Conservation (phyloP, 129 eudicot species). For the Saposhnikovia divaricata region DNA sequence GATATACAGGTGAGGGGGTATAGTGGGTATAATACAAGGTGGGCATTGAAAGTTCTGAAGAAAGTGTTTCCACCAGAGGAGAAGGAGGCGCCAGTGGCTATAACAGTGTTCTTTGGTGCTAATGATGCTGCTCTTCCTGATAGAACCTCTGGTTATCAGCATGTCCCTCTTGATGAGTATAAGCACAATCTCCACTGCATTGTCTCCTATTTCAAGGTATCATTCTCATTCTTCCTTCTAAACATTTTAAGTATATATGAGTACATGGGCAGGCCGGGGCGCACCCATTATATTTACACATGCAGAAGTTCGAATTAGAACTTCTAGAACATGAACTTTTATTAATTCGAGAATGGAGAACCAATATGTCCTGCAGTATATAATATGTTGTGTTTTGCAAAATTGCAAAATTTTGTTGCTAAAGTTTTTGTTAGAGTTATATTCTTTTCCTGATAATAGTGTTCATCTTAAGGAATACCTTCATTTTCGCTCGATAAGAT, state of each 20-base stretch:
- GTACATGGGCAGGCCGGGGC: neutral
- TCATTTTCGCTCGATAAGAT: too few relatives aligned
- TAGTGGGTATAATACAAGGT: conserved; percentile 75
- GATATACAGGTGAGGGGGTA: conserved; percentile 80
- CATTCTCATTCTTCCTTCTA: neutral
- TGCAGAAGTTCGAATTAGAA: neutral
- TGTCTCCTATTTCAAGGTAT: conserved; percentile 50
- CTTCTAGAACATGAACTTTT: neutral
- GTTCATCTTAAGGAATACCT: neutral
- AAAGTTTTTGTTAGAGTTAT: neutral
- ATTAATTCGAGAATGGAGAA: neutral
- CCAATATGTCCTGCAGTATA: neutral
- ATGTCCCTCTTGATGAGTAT: conserved; percentile 67
- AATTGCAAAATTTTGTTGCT: too few relatives aligned
- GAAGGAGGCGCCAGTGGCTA: conserved; percentile 34
- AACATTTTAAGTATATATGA: neutral
- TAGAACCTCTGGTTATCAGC: conserved; percentile 41
- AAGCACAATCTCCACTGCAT: conserved; percentile 42
- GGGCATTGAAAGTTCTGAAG: conserved; percentile 55
- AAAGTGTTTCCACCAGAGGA: conserved; percentile 46
- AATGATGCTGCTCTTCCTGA: conserved; percentile 70
- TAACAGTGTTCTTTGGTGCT: conserved; percentile 79
- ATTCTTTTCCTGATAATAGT: neutral
- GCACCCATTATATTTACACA: neutral
- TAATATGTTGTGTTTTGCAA: neutral